Evolutionary conservation across 2,329 filamentous ascomycete genomes (phyloP), one percentile per base, ranked within the genome.

Genomic region (Aspergillus uvarum): DNA sequence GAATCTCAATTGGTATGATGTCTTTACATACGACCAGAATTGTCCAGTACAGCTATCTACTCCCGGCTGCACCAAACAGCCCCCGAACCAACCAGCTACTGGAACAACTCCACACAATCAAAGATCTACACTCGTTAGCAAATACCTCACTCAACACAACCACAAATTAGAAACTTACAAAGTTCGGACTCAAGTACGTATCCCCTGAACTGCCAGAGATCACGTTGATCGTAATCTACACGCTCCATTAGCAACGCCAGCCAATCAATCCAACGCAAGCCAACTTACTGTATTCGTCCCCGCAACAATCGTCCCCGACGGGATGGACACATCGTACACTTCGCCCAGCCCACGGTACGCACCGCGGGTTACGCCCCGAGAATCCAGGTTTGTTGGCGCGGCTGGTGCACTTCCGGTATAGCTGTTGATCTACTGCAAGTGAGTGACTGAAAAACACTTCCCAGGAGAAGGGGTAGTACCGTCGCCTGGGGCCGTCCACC

Each of bases 271-370:
- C 19, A 19, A 22, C 16, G n/a, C 21, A 44, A 19, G n/a, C 16
- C 38, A 11, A 44, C 68, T 21, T 59, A 72, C 70, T n/a, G 84
- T 88, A 67, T 89, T 90, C 7, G 74, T 74, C 0, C 87, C 87
- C n/a, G 77, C 76, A 7, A 83, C 79, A 51, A 90, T 78, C 2
- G 79, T 86, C 0, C 85, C 86, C 1, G 82, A 75, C 0, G 87
- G 85, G 51, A 89, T 82, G n/a, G 73, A 76, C 50, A 85, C 81
- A 60, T 87, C 81, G 67, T 89, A 89, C 5, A 88, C 81, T 65
- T 90, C 87, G 4, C 86, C 86, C 56, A 80, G 77, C 0, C 87
- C 87, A 7, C 86, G 78, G 67, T 89, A 89, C 0, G 85, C 85
- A 11, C 87, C 87, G 12, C 87, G 79, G 0, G 87, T 89, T 2